Percentiles rank a stretch among this genome's conserved stretches.
Conservation (phyloP, 1,139 yeast genomes). For the Debaryomyces psychrophilus region DNA sequence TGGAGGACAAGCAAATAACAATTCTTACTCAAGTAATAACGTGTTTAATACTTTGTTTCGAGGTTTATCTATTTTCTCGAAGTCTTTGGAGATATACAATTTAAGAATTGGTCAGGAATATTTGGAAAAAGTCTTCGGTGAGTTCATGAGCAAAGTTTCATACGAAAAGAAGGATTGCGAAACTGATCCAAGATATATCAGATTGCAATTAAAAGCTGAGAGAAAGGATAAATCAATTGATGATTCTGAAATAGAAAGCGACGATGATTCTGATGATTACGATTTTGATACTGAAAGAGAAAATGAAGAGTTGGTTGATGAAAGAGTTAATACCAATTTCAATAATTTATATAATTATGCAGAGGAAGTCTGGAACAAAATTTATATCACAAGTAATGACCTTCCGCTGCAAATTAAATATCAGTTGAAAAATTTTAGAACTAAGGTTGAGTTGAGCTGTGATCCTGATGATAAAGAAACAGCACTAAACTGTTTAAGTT, state of each 20-base stretch:
- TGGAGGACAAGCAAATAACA: constrained; percentile 5
- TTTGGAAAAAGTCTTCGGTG: constrained; percentile 71
- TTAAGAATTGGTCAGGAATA: constrained; percentile 79
- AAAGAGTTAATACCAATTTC: constrained; percentile 53
- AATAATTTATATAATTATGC: constrained; percentile 56
- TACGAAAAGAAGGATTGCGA: constrained; percentile 63
- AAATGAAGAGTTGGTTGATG: constrained; percentile 27
- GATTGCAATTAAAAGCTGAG: constrained; percentile 44
- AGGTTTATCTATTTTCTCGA: constrained; percentile 81
- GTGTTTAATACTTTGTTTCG: constrained; percentile 77
- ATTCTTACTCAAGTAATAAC: constrained; percentile 37
- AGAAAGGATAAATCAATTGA: constrained; percentile 29
- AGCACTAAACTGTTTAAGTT: constrained; percentile 73
- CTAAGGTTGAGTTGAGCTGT: constrained; percentile 61
- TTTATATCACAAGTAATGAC: constrained; percentile 70
- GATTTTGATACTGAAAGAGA: constrained; percentile 39
- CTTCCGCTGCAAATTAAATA: constrained; percentile 70
- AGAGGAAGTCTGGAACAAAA: constrained; percentile 70
- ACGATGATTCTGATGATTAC: constrained; percentile 28
- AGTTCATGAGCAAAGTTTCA: constrained; percentile 60
- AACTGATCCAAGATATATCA: constrained; percentile 65
- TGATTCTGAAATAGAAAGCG: constrained; percentile 24
- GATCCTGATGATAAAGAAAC: constrained; percentile 59
- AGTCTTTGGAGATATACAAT: constrained; percentile 77
- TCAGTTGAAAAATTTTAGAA: constrained; percentile 60